Conservation (phyloP, 345 rosid species). For the Rubroshorea leprosula region DNA sequence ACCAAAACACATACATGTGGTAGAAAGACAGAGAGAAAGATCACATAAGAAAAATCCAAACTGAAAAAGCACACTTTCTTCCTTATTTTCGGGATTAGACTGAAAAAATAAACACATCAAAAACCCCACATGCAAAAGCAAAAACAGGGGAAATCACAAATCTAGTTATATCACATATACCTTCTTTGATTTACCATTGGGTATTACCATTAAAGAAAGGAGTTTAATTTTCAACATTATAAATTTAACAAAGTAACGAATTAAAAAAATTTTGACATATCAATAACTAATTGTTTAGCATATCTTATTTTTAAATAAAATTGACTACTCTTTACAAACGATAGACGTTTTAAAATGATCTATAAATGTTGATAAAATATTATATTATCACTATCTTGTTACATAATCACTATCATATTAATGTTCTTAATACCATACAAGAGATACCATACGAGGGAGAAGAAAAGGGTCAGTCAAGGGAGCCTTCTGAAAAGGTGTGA, state of each 20-base stretch:
- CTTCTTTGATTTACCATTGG: background rate
- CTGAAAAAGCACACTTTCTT: background rate
- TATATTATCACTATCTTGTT: too few relatives aligned
- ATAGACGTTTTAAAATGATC: too few relatives aligned
- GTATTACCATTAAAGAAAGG: background rate
- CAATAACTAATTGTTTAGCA: too few relatives aligned
- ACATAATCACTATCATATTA: too few relatives aligned
- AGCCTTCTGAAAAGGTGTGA: constrained; percentile 23
- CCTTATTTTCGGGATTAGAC: constrained; percentile 12
- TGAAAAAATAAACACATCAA: background rate
- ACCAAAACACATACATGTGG: constrained; percentile 13
- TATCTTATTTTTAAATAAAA: too few relatives aligned
- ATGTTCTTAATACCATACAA: too few relatives aligned
- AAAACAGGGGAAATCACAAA: background rate
- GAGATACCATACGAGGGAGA: too few relatives aligned
- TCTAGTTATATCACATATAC: background rate
- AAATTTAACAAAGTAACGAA: too few relatives aligned
- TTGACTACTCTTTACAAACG: too few relatives aligned
- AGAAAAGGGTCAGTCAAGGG: constrained; percentile 19
- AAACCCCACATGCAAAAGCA: constrained; percentile 6
- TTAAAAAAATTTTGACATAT: too few relatives aligned
- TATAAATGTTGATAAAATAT: too few relatives aligned
- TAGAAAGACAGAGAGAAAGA: background rate
- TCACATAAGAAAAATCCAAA: background rate
- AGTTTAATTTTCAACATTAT: too few relatives aligned